These are phyloP conservation scores for Hyaloscypha variabilis DNA, from an alignment of 495 filamentous ascomycete species.

Conservation along the genomic window DNA sequence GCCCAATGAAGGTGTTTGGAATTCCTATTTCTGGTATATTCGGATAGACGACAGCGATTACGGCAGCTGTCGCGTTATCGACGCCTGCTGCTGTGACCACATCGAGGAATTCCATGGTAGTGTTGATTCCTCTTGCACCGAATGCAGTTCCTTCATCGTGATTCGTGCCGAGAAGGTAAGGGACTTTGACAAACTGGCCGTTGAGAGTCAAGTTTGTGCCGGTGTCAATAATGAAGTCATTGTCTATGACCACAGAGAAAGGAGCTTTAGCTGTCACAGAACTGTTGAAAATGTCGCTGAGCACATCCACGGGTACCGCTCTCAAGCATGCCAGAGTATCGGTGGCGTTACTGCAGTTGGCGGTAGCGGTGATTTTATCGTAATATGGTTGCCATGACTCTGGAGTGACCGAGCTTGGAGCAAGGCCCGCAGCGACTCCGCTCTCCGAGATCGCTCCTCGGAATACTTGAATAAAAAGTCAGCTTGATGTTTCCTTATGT, in stretches of 20 bases:
- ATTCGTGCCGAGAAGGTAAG: background rate
- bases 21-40: slow-evolving; percentile 25
- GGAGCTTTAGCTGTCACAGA: background rate
- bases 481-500: too few relatives aligned
- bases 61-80: background rate
- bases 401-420: too few relatives aligned
- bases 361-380: too few relatives aligned
- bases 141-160: slow-evolving; percentile 8
- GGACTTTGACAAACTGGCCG: slow-evolving; percentile 12
- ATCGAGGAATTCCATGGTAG: background rate
- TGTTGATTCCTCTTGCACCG: background rate
- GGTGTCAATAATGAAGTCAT: background rate
- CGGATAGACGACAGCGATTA: slow-evolving; percentile 8
- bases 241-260: background rate
- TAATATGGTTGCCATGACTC: too few relatives aligned
- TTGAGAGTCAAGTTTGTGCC: background rate
- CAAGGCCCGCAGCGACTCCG: too few relatives aligned
- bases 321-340: background rate
- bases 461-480: too few relatives aligned
- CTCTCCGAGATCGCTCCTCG: too few relatives aligned
- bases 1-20: slow-evolving; percentile 17
- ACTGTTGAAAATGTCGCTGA: background rate
- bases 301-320: background rate
- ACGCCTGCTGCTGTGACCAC: background rate
- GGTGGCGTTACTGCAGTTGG: too few relatives aligned